phyloP scores from a whole-genome alignment of 2,329 filamentous ascomycete genomes.

The Cadophora sp. region DNA sequence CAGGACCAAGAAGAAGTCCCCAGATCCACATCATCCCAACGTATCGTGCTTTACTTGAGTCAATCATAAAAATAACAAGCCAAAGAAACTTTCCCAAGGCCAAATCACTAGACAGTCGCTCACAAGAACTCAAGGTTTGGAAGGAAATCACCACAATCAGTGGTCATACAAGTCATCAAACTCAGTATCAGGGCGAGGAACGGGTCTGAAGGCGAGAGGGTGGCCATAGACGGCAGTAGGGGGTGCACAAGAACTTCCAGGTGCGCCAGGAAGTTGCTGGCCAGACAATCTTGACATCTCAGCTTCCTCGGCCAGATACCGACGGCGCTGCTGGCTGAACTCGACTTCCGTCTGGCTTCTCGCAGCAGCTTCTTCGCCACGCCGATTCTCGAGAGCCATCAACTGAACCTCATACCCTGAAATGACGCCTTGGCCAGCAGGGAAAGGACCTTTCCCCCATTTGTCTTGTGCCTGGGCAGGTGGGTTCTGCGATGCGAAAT shows the following conservation, averaged over 20 bases:
- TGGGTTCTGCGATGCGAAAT: not conserved
- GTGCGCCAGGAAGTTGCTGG: not conserved
- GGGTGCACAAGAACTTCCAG: constrained; percentile 8
- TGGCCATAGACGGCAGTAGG: not conserved
- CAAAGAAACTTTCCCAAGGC: constrained; percentile 1
- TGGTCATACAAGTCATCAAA: not conserved
- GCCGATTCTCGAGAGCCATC: not conserved
- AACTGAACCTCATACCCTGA: constrained; percentile 1
- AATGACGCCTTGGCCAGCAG: not conserved
- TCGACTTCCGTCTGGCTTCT: constrained; percentile 2
- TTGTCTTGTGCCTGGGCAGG: not conserved
- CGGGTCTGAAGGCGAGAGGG: not conserved
- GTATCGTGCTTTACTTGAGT: not conserved
- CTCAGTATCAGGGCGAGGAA: not conserved
- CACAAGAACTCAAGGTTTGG: not conserved
- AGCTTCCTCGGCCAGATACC: not conserved
- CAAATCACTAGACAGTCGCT: not conserved
- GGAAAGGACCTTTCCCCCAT: not conserved
- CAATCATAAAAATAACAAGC: not conserved
- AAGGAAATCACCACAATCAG: not conserved
- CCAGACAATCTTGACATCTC: constrained; percentile 11
- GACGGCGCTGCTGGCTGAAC: not conserved
- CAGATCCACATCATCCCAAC: not conserved
- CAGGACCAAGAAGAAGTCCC: not conserved
- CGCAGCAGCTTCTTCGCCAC: not conserved